phyloP scores from a whole-genome alignment of 768 basidiomycete species.

The Fibroporia radiculosa region DNA sequence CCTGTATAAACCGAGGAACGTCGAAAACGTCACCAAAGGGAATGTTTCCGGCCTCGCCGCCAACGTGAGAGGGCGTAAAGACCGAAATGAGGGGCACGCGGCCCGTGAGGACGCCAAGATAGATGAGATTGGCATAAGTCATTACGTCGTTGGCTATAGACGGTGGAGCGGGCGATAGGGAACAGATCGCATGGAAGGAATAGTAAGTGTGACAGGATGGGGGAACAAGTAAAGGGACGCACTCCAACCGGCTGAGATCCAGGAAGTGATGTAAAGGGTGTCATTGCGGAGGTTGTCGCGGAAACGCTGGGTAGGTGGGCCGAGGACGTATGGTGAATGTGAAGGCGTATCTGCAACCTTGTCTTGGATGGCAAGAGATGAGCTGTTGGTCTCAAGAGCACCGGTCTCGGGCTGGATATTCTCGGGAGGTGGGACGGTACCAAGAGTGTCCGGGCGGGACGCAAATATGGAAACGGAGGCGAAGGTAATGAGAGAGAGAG shows the following conservation, averaged over 20 bases:
- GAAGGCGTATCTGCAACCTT: neutral
- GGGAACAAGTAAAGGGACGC: too few relatives aligned
- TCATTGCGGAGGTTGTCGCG: conserved; percentile 60
- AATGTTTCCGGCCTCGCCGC: conserved; percentile 24
- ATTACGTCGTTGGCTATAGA: conserved; percentile 66
- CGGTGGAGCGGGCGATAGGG: neutral
- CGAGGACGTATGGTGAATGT: conserved; percentile 25
- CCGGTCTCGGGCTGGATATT: neutral
- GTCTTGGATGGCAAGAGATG: neutral
- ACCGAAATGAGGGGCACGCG: conserved; percentile 34
- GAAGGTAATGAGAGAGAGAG: conserved; percentile 21
- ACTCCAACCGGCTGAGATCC: conserved; percentile 74
- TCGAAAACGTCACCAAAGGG: conserved; percentile 37
- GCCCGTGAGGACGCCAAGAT: conserved; percentile 30
- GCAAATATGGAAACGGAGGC: conserved; percentile 6
- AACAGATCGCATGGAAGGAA: neutral
- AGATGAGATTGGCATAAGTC: conserved; percentile 41
- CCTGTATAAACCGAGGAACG: conserved; percentile 26
- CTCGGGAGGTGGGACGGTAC: neutral
- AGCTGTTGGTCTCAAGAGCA: neutral
- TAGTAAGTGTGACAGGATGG: too few relatives aligned
- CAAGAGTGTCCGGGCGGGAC: neutral
- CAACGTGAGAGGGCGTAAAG: conserved; percentile 34
- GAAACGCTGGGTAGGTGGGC: conserved; percentile 49
- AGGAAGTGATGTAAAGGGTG: conserved; percentile 61